Evolutionary conservation across 495 filamentous ascomycete species (phyloP).

Genomic region (Staphylotrichum tortipilum): DNA sequence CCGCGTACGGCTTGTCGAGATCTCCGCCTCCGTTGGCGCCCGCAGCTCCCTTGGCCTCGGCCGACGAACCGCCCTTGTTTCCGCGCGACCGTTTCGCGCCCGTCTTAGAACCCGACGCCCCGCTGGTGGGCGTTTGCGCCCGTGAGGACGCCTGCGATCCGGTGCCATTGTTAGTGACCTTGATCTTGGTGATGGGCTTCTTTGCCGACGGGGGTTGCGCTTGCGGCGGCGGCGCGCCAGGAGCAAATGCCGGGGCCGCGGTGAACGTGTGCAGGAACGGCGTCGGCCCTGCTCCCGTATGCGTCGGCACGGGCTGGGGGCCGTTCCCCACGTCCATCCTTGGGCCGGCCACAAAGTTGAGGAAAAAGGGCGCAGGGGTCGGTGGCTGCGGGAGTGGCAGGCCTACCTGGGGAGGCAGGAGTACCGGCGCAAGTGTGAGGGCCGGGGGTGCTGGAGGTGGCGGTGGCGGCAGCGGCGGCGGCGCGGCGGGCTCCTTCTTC

Average conservation of each 20-base stretch:
- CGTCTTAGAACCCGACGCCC: constrained; percentile 9
- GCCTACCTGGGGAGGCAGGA: no score
- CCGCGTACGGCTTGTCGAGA: constrained; percentile 34
- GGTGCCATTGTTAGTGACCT: constrained; percentile 19
- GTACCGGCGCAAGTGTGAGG: no score
- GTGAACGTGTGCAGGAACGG: constrained; percentile 26
- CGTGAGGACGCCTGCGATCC: constrained; percentile 13
- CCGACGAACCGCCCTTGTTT: constrained; percentile 4
- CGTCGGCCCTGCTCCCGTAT: constrained; percentile 12
- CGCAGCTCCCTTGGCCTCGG: neutral
- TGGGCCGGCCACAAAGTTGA: constrained; percentile 6
- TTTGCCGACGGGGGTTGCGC: constrained; percentile 20
- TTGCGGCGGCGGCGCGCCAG: constrained; percentile 12
- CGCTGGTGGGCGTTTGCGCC: constrained; percentile 14
- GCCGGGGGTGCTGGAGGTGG: constrained; percentile 13
- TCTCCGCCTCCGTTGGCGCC: constrained; percentile 9
- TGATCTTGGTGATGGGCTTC: constrained; percentile 27
- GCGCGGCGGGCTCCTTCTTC: constrained; percentile 14
- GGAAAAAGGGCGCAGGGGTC: constrained; percentile 15
- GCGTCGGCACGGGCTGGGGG: constrained; percentile 10
- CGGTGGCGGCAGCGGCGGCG: constrained; percentile 9
- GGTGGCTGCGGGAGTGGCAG: constrained; percentile 16
- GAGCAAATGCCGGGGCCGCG: constrained; percentile 14
- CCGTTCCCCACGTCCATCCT: neutral
- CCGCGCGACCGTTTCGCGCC: constrained; percentile 11